phyloP scores from a whole-genome alignment of 164 flowering plant genomes.

The Echeveria elegans region DNA sequence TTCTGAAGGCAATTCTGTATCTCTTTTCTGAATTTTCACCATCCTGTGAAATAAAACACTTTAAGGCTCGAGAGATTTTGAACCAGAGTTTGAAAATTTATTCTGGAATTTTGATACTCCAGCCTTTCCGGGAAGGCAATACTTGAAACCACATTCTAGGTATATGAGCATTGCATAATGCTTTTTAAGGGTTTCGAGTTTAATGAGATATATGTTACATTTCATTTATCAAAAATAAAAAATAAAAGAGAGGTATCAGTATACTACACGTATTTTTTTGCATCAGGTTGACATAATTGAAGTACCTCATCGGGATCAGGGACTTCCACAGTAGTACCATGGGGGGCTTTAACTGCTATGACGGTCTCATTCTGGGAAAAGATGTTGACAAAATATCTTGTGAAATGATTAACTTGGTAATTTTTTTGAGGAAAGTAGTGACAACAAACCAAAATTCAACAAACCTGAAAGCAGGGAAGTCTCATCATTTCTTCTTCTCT shows the following conservation, averaged over 20 bases:
- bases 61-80: neutral
- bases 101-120: neutral
- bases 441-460: neutral
- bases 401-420: neutral
- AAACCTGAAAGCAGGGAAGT: slow-evolving; percentile 88
- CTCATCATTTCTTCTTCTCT: slow-evolving; percentile 87
- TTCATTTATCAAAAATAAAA: neutral
- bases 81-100: neutral
- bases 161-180: neutral
- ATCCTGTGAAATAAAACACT: slow-evolving; percentile 30
- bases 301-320: slow-evolving; percentile 87
- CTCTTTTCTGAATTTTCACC: slow-evolving; percentile 88
- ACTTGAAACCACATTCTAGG: neutral
- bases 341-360: slow-evolving; percentile 75
- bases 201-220: neutral
- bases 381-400: neutral
- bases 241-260: neutral
- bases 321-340: slow-evolving; percentile 71
- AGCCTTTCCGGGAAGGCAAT: neutral
- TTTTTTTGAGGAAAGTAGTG: neutral
- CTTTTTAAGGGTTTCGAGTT: neutral
- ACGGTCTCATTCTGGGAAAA: slow-evolving; percentile 62
- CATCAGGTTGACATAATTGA: neutral
- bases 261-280: neutral
- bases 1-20: slow-evolving; percentile 82